Conservation (phyloP, 2,329 filamentous ascomycete species). For the Fusarium pseudocircinatum region DNA sequence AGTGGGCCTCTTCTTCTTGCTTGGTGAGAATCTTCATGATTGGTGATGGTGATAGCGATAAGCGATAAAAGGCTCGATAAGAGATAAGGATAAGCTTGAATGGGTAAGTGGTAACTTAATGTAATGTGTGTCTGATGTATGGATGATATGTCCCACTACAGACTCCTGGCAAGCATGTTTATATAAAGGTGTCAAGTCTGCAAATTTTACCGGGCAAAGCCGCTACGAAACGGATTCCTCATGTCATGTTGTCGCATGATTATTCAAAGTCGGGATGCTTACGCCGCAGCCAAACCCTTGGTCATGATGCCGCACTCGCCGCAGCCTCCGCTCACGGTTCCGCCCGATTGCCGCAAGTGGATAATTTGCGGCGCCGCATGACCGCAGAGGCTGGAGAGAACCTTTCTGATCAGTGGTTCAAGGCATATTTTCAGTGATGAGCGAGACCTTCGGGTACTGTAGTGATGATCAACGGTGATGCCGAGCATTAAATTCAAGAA, state of each 20-base stretch:
- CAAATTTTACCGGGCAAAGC: slow-evolving; percentile 19
- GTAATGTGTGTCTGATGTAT: slow-evolving; percentile 4
- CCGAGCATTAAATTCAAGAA: background rate
- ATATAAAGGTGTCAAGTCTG: slow-evolving; percentile 7
- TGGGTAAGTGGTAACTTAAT: slow-evolving; percentile 1
- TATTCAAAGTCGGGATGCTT: slow-evolving; percentile 1
- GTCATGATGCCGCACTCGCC: background rate
- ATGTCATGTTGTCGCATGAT: slow-evolving; percentile 28
- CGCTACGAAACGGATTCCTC: slow-evolving; percentile 5
- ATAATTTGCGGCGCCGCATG: slow-evolving; percentile 6
- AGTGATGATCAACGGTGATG: background rate
- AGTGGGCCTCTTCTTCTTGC: slow-evolving; percentile 90
- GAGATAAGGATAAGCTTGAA: background rate
- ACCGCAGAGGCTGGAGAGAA: background rate
- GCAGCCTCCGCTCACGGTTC: background rate
- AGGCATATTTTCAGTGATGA: background rate
- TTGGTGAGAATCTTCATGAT: slow-evolving; percentile 95
- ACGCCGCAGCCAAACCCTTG: slow-evolving; percentile 7
- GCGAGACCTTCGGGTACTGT: no score
- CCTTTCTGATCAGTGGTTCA: background rate
- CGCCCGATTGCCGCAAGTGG: slow-evolving; percentile 12
- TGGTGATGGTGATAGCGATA: slow-evolving; percentile 32
- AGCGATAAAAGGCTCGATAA: background rate
- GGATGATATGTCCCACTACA: slow-evolving; percentile 1
- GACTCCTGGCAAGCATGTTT: slow-evolving; percentile 10